Evolutionary conservation across 768 basidiomycete species (phyloP), one percentile per base, ranked within the genome.

Genomic region (Brasilioporus rufonigricans): DNA sequence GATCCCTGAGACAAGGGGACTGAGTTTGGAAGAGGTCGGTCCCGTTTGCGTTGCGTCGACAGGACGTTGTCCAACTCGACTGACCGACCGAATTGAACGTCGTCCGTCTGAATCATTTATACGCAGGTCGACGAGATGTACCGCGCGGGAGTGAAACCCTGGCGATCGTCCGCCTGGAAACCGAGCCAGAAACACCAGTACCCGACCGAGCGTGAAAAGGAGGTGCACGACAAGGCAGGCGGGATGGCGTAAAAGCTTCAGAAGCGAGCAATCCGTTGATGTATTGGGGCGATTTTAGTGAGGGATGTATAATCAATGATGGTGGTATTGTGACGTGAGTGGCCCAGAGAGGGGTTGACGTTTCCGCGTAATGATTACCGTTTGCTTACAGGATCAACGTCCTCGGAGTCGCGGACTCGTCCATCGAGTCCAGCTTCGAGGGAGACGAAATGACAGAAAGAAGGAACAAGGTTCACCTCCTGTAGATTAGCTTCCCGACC

Each of bases 1-100:
- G 65, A 84, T 92, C 48, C 89, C 89, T 19, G 91, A 93, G 75
- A 90, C 89, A 9, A 90, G 82, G 66, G 87, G 87, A 14, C 77
- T 91, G 19, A 82, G 82, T 54, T 71, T 90, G 50, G 87, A 90
- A 74, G 86, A 88, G 76, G 84, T 82, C 52, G 2, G 35, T 41
- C 21, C 6, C 35, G n/a, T 2, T 18, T 35, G 2, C 18, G 27
- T 31, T 9, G 13, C 24, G 1, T 18, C 26, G 5, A 12, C 26
- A 18, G 6, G 26, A n/a, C 31, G 29, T 11, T 6, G 1, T 2
- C 29, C 11, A 19, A 12, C 5, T 39, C n/a, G n/a, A 10, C 38
- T 21, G 38, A 31, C 18, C 10, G 44, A 31, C 27, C 13, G 24
- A 31, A n/a, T 23, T 11, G 29, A 44, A 44, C 14, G 12, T 16